phyloP scores from a whole-genome alignment of 805 yeast genomes.

The Spathaspora boniae region DNA sequence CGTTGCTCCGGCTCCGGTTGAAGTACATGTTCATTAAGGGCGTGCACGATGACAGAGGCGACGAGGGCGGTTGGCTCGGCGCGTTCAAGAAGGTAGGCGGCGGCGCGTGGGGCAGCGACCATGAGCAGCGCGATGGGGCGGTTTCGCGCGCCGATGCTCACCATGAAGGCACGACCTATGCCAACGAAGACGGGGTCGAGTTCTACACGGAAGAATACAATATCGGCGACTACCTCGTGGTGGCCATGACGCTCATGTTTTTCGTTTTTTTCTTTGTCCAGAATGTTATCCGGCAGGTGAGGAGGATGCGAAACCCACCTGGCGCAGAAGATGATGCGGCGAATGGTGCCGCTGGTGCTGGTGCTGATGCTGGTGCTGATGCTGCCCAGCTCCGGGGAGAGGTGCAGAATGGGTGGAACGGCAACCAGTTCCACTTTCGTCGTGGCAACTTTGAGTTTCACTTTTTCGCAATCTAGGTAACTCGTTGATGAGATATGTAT shows the following conservation, averaged over 20 bases:
- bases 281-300: conserved; percentile 21
- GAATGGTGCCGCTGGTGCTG: conserved; percentile 7
- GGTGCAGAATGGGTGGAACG: conserved; percentile 16
- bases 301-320: conserved; percentile 18
- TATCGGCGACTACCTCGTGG: conserved; percentile 32
- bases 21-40: conserved; percentile 29
- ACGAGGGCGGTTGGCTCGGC: conserved; percentile 35
- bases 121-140: conserved; percentile 16
- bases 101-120: conserved; percentile 12
- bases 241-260: conserved; percentile 24
- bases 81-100: conserved; percentile 28
- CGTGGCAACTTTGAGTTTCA: conserved; percentile 31
- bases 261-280: conserved; percentile 27
- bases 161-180: conserved; percentile 26
- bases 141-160: conserved; percentile 19
- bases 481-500: conserved; percentile 2
- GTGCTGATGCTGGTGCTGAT: conserved; percentile 6
- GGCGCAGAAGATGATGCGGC: conserved; percentile 9
- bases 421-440: conserved; percentile 17
- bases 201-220: conserved; percentile 21
- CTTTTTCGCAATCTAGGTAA: conserved; percentile 33
- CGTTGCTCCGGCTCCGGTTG: conserved; percentile 35
- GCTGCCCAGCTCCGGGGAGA: conserved; percentile 7
- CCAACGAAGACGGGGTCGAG: conserved; percentile 12
- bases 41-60: conserved; percentile 19